Evolutionary conservation across 805 yeast species (phyloP).

Genomic region (Cyberlindnera sargentensis): DNA sequence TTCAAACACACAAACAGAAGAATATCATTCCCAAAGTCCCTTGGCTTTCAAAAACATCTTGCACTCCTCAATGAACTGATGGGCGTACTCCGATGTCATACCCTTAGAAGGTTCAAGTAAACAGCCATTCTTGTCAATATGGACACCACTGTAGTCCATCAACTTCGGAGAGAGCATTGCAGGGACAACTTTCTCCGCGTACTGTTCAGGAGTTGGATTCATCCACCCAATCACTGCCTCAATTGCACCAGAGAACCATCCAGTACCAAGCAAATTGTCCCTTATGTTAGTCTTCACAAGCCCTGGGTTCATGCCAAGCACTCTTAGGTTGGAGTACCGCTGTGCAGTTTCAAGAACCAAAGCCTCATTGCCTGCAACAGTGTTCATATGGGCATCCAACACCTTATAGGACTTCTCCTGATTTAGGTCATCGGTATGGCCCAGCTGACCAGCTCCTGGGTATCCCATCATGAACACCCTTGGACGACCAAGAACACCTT

Average conservation of each 20-base stretch:
- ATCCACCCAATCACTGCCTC: conserved; percentile 28
- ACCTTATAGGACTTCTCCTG: conserved; percentile 26
- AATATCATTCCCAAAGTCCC: conserved; percentile 3
- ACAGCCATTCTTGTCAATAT: conserved; percentile 26
- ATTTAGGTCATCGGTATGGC: conserved; percentile 30
- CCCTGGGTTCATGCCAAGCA: conserved; percentile 36
- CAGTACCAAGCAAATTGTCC: conserved; percentile 26
- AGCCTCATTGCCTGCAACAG: conserved; percentile 38
- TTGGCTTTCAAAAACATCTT: conserved; percentile 19
- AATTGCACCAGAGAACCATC: conserved; percentile 18
- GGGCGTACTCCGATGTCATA: conserved; percentile 25
- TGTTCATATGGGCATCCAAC: conserved; percentile 29
- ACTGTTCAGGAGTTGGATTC: conserved; percentile 28
- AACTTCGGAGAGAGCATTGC: conserved; percentile 25
- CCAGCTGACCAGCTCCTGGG: conserved; percentile 30
- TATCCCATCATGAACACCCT: conserved; percentile 33
- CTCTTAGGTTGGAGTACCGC: conserved; percentile 18
- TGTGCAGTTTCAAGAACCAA: conserved; percentile 23
- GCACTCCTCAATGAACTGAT: conserved; percentile 20
- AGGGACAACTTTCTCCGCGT: conserved; percentile 27
- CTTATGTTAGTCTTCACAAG: conserved; percentile 30
- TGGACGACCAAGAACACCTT: conserved; percentile 14
- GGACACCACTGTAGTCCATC: conserved; percentile 24
- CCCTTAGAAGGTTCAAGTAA: conserved; percentile 24
- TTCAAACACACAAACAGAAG: neutral